Evolutionary conservation across 768 basidiomycete genomes (phyloP), one percentile per base, ranked within the genome.

Genomic region (Termitomyces sp.): DNA sequence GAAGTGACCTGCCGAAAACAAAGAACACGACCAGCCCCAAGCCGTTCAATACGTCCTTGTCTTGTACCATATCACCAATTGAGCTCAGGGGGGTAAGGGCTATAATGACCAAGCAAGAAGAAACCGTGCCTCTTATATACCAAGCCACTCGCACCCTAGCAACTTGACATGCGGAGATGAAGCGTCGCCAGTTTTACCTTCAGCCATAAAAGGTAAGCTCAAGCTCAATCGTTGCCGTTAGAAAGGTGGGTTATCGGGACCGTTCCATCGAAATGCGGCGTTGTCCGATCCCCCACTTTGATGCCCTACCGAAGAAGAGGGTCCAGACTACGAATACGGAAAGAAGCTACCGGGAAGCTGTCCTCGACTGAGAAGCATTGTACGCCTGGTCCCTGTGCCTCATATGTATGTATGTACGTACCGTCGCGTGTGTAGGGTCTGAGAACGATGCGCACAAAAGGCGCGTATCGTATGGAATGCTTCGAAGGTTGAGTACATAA

Each of bases 11-110:
- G 16, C 42, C 43, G 9, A 51, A 25, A 39, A 46, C 51, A 45
- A 57, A 57, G 25, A 57, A 57, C 20, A 57, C 56, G 2, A 57
- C 51, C 23, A 53, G 40, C 23, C 56, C 56, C 27, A 57, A n/a
- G 18, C 56, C 56, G 32, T 23, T 36, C 18, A 53, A 35, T n/a
- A 52, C 11, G 3, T 56, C 47, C 45, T 53, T 53, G 20, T 47
- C 41, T 22, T 49, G 23, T 25, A 18, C 32, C 32, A 48, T 36
- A 25, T 48, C 18, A 23, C 22, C 23, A 36, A 23, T 25, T 15
- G 22, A 11, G 31, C 6, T 20, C 18, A 7, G 46, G 12, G 46
- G n/a, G 18, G n/a, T 13, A 31, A 18, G 18, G 45, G 7, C 3
- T 15, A 9, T 7, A 12, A 36, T 23, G 23, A 23, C 33, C 46